Evolutionary conservation across 2,329 filamentous ascomycete genomes (phyloP).

Genomic region (Coniochaeta sp.): DNA sequence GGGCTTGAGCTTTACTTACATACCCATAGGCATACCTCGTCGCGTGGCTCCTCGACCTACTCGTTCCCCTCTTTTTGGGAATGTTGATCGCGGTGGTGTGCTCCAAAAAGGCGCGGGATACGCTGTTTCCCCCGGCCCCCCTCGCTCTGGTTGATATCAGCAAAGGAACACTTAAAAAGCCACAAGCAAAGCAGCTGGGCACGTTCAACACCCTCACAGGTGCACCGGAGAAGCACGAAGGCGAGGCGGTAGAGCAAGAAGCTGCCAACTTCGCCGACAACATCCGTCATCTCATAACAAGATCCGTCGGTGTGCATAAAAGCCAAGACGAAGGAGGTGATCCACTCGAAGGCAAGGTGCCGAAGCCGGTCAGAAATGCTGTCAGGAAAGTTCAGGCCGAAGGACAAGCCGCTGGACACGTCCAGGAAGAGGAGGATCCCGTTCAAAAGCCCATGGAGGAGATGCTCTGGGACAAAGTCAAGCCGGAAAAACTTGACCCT

Average conservation of each 20-base stretch:
- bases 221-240: not conserved
- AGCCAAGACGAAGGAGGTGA: not conserved
- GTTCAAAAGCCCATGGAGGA: conserved; percentile 2
- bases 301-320: not conserved
- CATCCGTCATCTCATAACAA: not conserved
- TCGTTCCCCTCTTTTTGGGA: not conserved
- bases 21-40: not conserved
- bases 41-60: not conserved
- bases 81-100: not conserved
- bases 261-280: conserved; percentile 2
- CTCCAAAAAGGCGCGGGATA: not conserved
- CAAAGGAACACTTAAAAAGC: not conserved
- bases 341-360: conserved; percentile 2
- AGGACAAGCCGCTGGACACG: not conserved
- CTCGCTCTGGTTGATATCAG: conserved; percentile 2
- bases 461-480: conserved; percentile 1
- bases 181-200: conserved; percentile 1
- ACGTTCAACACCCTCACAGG: conserved; percentile 1
- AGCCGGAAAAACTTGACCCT: not conserved
- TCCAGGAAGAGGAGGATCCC: not conserved
- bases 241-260: not conserved
- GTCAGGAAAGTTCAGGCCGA: conserved; percentile 1
- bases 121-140: not conserved
- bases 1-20: not conserved
- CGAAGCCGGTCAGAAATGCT: not conserved